Evolutionary conservation across 257 asterid species (phyloP).

Genomic region (Linderniella brevidens): DNA sequence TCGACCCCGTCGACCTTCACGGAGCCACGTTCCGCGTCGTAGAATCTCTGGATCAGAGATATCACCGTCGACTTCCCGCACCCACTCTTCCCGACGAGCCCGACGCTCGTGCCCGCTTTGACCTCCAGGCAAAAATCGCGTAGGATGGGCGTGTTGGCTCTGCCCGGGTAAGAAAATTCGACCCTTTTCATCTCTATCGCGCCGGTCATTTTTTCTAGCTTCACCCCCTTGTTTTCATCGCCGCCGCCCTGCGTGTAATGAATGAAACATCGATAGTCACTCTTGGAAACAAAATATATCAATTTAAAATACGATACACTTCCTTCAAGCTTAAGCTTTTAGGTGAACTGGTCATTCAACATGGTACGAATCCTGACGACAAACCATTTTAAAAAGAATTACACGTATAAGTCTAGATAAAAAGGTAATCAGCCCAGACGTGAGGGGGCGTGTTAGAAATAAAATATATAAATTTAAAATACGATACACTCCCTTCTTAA

Average conservation of each 20-base stretch:
- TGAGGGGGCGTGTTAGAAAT: too few species aligned
- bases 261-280: too few species aligned
- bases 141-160: slow-evolving; percentile 42
- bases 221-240: slow-evolving; percentile 36
- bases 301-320: too few species aligned
- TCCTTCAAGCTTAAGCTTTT: too few species aligned
- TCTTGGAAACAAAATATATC: too few species aligned
- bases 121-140: slow-evolving; percentile 43
- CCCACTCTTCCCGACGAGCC: slow-evolving; percentile 82
- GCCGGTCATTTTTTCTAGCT: slow-evolving; percentile 38
- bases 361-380: too few species aligned
- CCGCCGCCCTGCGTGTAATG: slow-evolving; percentile 45
- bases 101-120: slow-evolving; percentile 65
- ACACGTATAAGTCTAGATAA: too few species aligned
- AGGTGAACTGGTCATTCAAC: too few species aligned
- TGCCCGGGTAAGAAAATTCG: slow-evolving; percentile 58
- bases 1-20: slow-evolving; percentile 66
- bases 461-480: too few species aligned
- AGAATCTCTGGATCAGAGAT: slow-evolving; percentile 57
- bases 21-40: slow-evolving; percentile 41
- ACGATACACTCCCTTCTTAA: too few species aligned
- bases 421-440: too few species aligned
- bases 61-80: slow-evolving; percentile 77
- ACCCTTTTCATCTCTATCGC: slow-evolving; percentile 36
- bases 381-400: too few species aligned